Evolutionary conservation across 2,329 filamentous ascomycete genomes (phyloP), one percentile per base, ranked within the genome.

Genomic region (Coniosporium tulheliwenetii): DNA sequence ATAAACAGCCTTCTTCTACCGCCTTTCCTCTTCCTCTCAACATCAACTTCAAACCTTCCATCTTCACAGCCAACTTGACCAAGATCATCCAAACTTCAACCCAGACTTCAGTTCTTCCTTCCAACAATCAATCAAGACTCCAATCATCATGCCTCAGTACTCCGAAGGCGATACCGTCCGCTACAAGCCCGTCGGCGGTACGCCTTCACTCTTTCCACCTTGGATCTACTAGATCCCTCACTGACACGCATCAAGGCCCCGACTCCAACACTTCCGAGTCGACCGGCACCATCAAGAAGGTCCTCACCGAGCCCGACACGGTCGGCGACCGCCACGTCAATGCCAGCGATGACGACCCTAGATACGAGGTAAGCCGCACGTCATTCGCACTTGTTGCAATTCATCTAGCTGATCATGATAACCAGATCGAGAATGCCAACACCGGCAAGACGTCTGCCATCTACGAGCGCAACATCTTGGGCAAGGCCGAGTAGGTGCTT

Each of bases 181-280:
- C 38, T 64, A 64, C 47, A 63, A 61, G 46, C 61, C 61, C 16
- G 59, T 64, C 14, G 60, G 61, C 35, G 61, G 61, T 63, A 50
- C 43, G 50, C 45, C 32, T 19, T 30, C 16, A n/a, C 32, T 37
- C 9, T 37, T 38, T 15, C 19, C 15, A 3, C 14, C 12, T 8
- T 15, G 3, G 8, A 38, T 19, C 19, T 41, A 38, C 41, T 29
- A 39, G 36, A 16, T 10, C 16, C n/a, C 14, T 5, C 8, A 15
- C 30, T 41, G 26, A 30, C 14, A 29, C 41, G 37, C 26, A 30
- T 35, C 26, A 38, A 65, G 62, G 62, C 16, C 53, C 55, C 12
- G 48, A 58, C 3, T 60, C 59, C 14, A 55, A 62, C 14, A 64
- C 62, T 13, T 59, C 55, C 26, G 52, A 56, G 30, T 56, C 53